Evolutionary conservation across 2,329 filamentous ascomycete genomes (phyloP).

Genomic region (Calonectria pauciramosa): DNA sequence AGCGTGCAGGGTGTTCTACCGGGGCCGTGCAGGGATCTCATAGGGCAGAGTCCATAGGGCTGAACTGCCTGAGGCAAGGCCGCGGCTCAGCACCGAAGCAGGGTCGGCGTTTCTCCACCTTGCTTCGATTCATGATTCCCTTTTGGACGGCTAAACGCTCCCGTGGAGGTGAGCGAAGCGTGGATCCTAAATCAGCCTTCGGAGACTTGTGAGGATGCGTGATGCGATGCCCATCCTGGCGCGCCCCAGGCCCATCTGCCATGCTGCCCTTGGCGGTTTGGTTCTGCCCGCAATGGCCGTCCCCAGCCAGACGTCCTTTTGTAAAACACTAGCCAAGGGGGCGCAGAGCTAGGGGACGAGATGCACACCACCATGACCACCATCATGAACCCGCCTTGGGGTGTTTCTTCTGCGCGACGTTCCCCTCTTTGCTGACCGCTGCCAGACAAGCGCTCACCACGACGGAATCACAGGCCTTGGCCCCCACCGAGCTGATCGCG

Average conservation of each 20-base stretch:
- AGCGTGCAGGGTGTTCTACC: constrained; percentile 10
- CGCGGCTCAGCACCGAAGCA: neutral
- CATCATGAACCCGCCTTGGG: neutral
- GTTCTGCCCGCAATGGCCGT: neutral
- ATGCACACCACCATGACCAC: constrained; percentile 12
- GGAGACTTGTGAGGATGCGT: constrained; percentile 2
- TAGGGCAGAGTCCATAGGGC: constrained; percentile 27
- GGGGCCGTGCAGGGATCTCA: constrained; percentile 15
- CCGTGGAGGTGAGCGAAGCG: neutral
- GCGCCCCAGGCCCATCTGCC: neutral
- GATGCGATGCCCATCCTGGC: neutral
- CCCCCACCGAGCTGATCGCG: constrained; percentile 31
- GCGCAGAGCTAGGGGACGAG: constrained; percentile 7
- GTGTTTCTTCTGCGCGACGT: constrained; percentile 3
- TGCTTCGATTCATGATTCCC: constrained; percentile 1
- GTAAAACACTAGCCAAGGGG: constrained; percentile 9
- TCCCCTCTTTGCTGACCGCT: constrained; percentile 22
- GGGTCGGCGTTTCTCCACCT: neutral
- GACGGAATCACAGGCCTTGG: constrained; percentile 16
- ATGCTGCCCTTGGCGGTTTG: neutral
- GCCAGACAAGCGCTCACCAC: constrained; percentile 22
- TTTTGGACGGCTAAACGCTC: neutral
- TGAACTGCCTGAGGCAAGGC: constrained; percentile 25
- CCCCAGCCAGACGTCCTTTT: neutral
- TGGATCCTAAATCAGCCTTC: constrained; percentile 18